Evolutionary conservation across 2,329 filamentous ascomycete species (phyloP).

Genomic region (Orbilia quercus): DNA sequence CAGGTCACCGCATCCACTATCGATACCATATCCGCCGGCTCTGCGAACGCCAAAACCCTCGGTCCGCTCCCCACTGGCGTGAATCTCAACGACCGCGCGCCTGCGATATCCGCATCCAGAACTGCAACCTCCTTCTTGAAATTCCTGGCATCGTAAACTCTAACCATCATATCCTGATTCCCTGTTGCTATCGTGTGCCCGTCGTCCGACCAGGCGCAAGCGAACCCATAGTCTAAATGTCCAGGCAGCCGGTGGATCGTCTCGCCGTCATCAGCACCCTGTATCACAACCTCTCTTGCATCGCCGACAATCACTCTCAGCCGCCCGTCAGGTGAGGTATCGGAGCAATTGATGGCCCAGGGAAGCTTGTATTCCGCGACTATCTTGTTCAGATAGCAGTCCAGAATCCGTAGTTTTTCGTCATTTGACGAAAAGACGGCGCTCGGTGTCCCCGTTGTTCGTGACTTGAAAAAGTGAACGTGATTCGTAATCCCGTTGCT

Average conservation of each 20-base stretch:
- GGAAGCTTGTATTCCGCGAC: conserved; percentile 69
- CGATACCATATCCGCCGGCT: conserved; percentile 79
- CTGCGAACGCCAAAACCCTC: conserved; percentile 76
- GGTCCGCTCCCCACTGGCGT: conserved; percentile 76
- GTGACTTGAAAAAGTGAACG: conserved; percentile 69
- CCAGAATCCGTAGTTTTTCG: conserved; percentile 70
- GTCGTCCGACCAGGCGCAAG: conserved; percentile 82
- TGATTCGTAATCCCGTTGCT: conserved; percentile 74
- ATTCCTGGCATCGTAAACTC: conserved; percentile 80
- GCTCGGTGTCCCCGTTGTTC: conserved; percentile 68
- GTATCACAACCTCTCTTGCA: conserved; percentile 73
- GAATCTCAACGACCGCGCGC: conserved; percentile 76
- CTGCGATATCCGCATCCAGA: conserved; percentile 74
- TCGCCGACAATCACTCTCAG: conserved; percentile 80
- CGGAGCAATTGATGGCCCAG: conserved; percentile 77
- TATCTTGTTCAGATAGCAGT: conserved; percentile 71
- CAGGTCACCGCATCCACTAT: conserved; percentile 75
- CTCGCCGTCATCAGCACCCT: conserved; percentile 74
- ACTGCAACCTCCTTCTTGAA: conserved; percentile 71
- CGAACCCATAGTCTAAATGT: conserved; percentile 78
- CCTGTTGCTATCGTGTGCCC: conserved; percentile 80
- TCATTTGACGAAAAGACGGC: conserved; percentile 75
- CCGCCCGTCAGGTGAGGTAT: conserved; percentile 76
- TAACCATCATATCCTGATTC: conserved; percentile 78
- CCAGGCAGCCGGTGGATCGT: conserved; percentile 71